Base-by-base conservation (phyloP, 2,329 filamentous ascomycete species). In the Diaporthe sp. region DNA sequence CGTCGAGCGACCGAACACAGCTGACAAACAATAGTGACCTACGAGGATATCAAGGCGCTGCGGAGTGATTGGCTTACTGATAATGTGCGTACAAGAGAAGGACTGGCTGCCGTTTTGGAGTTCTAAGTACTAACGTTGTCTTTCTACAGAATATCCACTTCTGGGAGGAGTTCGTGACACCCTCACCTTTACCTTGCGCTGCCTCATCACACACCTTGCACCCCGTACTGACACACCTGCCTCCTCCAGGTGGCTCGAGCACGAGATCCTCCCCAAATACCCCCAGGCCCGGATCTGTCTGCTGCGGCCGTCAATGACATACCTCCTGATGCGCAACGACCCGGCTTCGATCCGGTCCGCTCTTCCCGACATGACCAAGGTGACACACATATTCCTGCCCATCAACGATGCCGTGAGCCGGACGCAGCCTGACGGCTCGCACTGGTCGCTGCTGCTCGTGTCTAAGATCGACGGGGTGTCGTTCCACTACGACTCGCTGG, bases 51-150 rank as follows among this genome's bases (percentile, higher is more conserved):
- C 78, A 94, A 96, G 82, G 93, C 93, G 22, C 90, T 99, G 74
- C 95, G 94, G 84, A 89, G 94, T 83, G 97, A 98, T 87, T 99
- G 97, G 97, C 88, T 99, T 70, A 98, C 96, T 56, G 97, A 99
- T 83, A 98, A 98, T 86, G 94, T 96, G 87, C 78, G 90, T 85
- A 55, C n/a, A 19, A 58, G 75, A 75, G 66, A 78, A 66, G 32
- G 58, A 8, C 17, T 50, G n/a, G 19, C 15, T n/a, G 25, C 39
- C 63, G 53, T 73, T 47, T 9, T 42, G 27, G 5, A 27, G 39
- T 25, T 66, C 44, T 47, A 25, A 30, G 12, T 66, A 44, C 79
- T 81, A 77, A 81, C 76, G 37, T 78, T 77, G 79, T 75, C 70
- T 71, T 66, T 37, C 6, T 32, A 35, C 78, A 96, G 94, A 96